A percentile compares a stretch with the other conserved stretches of the same genome.
These are phyloP conservation scores for Phaseolus lunatus DNA, from an alignment of 306 rosid species.

Conservation along the genomic window DNA sequence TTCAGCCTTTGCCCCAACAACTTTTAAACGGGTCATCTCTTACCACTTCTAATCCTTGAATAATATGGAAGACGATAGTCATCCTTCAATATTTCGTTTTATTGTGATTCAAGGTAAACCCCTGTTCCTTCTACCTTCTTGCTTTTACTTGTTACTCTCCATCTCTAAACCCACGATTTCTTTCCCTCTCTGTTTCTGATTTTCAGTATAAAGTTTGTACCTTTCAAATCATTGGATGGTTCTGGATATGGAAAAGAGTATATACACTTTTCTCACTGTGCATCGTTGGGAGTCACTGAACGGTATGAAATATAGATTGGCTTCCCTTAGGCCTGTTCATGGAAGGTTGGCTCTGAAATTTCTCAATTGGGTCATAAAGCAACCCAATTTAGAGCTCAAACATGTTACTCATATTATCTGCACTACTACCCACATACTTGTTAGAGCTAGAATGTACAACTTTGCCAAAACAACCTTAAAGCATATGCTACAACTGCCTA, in stretches of 20 bases:
- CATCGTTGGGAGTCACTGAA: slow-evolving; percentile 86
- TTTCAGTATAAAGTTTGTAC: slow-evolving; percentile 37
- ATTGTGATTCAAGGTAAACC: background rate
- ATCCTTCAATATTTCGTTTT: background rate
- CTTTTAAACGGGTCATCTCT: slow-evolving; percentile 19
- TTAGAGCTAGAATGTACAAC: slow-evolving; percentile 75
- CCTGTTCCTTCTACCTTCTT: background rate
- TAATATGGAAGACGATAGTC: background rate
- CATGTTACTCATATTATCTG: slow-evolving; percentile 66
- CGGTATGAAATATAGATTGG: slow-evolving; percentile 69
- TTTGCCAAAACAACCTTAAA: slow-evolving; percentile 65
- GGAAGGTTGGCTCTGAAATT: slow-evolving; percentile 77
- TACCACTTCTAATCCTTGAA: background rate
- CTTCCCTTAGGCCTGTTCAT: slow-evolving; percentile 83
- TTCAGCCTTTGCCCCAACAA: slow-evolving; percentile 85
- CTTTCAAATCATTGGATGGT: slow-evolving; percentile 35
- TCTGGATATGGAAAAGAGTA: slow-evolving; percentile 70
- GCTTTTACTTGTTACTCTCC: background rate
- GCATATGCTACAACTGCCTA: slow-evolving; percentile 55
- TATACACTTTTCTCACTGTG: slow-evolving; percentile 68
- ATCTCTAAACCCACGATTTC: slow-evolving; percentile 12
- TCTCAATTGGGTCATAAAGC: slow-evolving; percentile 71
- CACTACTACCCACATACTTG: slow-evolving; percentile 74
- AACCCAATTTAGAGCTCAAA: slow-evolving; percentile 71
- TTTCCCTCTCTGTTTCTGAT: slow-evolving; percentile 8